Conservation (phyloP, 306 rosid genomes). For the Lathyrus oleraceus region DNA sequence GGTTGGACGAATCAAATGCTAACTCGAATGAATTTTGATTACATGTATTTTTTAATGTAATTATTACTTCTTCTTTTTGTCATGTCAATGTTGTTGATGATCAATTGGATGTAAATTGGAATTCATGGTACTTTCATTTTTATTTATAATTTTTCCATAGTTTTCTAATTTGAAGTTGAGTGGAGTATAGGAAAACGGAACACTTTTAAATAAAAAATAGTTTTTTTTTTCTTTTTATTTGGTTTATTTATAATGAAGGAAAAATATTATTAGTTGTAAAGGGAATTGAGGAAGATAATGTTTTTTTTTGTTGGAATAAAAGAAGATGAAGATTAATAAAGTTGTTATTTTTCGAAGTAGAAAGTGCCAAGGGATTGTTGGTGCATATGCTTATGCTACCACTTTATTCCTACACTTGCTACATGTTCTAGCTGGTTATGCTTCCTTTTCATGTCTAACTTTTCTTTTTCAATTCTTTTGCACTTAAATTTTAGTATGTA, state of each 20-base stretch:
- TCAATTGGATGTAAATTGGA: neutral
- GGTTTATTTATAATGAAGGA: neutral
- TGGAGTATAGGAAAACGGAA: slow-evolving; percentile 19
- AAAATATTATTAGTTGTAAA: neutral
- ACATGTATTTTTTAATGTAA: slow-evolving; percentile 9
- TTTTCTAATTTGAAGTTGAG: slow-evolving; percentile 22
- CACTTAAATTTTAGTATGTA: slow-evolving; percentile 6
- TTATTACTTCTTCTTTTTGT: neutral
- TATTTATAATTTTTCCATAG: neutral
- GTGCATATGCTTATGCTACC: slow-evolving; percentile 29
- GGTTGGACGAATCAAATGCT: slow-evolving; percentile 30
- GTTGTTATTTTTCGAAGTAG: slow-evolving; percentile 23
- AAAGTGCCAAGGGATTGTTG: slow-evolving; percentile 22
- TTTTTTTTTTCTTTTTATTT: neutral
- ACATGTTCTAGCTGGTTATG: slow-evolving; percentile 24
- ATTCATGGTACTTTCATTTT: neutral
- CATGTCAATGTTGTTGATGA: slow-evolving; percentile 15
- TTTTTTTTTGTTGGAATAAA: slow-evolving; percentile 21
- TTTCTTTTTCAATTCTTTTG: slow-evolving; percentile 19
- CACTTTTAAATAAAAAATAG: neutral
- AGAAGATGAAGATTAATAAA: slow-evolving; percentile 19
- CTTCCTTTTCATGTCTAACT: neutral
- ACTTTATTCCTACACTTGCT: slow-evolving; percentile 40
- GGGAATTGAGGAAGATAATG: neutral
- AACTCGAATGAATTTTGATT: slow-evolving; percentile 61